phyloP scores from a whole-genome alignment of 2,329 filamentous ascomycete genomes.

The Periconia digitata region DNA sequence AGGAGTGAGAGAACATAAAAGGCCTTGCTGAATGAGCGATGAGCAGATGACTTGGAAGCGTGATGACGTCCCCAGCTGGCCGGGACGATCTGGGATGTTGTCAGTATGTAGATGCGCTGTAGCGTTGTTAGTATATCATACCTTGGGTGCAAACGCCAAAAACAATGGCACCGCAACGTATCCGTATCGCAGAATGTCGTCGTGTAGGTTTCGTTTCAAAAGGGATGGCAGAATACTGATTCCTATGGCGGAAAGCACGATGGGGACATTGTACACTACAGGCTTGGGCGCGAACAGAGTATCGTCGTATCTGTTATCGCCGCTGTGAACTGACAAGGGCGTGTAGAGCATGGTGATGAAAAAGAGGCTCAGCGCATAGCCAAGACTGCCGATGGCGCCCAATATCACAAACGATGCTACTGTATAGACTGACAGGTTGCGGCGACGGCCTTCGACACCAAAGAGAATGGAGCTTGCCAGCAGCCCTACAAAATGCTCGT shows the following conservation, averaged over 20 bases:
- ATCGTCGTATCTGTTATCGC: constrained; percentile 29
- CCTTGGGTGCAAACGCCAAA: constrained; percentile 39
- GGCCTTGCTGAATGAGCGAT: constrained; percentile 48
- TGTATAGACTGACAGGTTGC: constrained; percentile 53
- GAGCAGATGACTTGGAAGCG: constrained; percentile 41
- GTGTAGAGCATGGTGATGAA: constrained; percentile 61
- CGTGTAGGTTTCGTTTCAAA: constrained; percentile 21
- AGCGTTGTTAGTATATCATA: constrained; percentile 10
- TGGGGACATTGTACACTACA: constrained; percentile 41
- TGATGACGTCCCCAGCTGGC: constrained; percentile 53
- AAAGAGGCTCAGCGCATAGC: constrained; percentile 66
- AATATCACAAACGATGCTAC: constrained; percentile 60
- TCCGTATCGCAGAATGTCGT: constrained; percentile 25
- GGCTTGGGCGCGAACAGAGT: constrained; percentile 39
- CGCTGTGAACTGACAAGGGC: constrained; percentile 50
- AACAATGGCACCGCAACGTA: constrained; percentile 36
- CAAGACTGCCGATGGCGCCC: constrained; percentile 62
- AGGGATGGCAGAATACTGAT: constrained; percentile 44
- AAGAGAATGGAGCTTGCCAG: constrained; percentile 60
- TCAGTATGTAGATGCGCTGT: background rate
- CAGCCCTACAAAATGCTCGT: constrained; percentile 59
- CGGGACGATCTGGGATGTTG: constrained; percentile 45
- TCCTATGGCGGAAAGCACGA: constrained; percentile 51
- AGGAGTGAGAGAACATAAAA: constrained; percentile 52
- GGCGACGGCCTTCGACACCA: constrained; percentile 59